Evolutionary conservation across 2,329 filamentous ascomycete species (phyloP).

Genomic region (Pestalotiopsis sp.): DNA sequence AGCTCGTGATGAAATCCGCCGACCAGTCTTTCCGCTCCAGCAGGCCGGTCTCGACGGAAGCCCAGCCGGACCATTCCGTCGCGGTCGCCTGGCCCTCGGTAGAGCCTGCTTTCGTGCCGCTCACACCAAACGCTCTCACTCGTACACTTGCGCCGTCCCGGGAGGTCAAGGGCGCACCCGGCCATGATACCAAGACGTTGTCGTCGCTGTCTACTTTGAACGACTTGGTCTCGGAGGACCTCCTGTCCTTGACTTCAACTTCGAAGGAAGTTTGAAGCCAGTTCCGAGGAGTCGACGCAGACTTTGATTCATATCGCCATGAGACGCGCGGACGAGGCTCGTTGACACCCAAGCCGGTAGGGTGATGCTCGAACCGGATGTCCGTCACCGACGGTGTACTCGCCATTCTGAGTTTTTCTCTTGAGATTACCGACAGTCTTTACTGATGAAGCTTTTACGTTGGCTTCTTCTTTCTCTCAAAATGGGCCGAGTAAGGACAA

Average conservation of each 20-base stretch:
- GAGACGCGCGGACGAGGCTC: background rate
- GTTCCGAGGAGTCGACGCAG: background rate
- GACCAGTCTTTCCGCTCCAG: background rate
- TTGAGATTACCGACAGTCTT: background rate
- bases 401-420: background rate
- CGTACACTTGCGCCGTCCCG: slow-evolving; percentile 1
- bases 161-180: background rate
- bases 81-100: background rate
- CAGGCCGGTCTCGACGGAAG: slow-evolving; percentile 8
- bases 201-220: background rate
- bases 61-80: slow-evolving; percentile 9
- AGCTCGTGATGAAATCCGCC: slow-evolving; percentile 7
- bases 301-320: slow-evolving; percentile 1
- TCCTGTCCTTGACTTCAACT: background rate
- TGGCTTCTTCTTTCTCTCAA: background rate
- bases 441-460: background rate
- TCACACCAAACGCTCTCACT: background rate
- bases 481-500: background rate
- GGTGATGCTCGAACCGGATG: slow-evolving; percentile 13
- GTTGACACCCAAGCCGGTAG: slow-evolving; percentile 1
- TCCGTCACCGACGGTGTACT: background rate
- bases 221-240: background rate
- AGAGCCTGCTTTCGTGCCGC: background rate
- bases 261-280: slow-evolving; percentile 7
- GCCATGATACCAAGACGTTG: slow-evolving; percentile 4